phyloP scores from a whole-genome alignment of 345 rosid species.

The Linum trigynum region DNA sequence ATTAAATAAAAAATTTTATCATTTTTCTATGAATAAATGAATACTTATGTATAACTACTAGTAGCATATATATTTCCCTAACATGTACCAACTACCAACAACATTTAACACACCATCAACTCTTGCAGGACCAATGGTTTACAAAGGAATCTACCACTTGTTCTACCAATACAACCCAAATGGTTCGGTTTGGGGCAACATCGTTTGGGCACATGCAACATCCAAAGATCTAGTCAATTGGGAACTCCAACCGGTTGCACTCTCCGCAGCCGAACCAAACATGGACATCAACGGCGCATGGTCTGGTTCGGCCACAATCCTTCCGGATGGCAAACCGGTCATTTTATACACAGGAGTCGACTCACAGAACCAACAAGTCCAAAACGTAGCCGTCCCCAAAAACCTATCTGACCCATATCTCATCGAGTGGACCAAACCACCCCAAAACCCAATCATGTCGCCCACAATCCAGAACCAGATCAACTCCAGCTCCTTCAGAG shows the following conservation, averaged over 20 bases:
- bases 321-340: not conserved
- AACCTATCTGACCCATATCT: conserved; percentile 2
- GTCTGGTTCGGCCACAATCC: conserved; percentile 6
- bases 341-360: conserved; percentile 2
- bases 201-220: conserved; percentile 3
- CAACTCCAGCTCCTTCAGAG: not conserved
- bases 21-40: no score
- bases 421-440: not conserved
- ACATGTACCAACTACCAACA: no score
- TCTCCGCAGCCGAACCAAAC: not conserved
- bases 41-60: not conserved
- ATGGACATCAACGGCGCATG: not conserved
- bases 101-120: no score
- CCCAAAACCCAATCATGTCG: not conserved
- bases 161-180: conserved; percentile 7
- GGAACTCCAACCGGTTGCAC: not conserved
- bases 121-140: not conserved
- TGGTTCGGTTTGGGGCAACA: conserved; percentile 5
- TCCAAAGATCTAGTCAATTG: conserved; percentile 6
- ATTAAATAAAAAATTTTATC: no score
- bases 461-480: not conserved
- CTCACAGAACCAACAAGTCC: not conserved
- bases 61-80: no score
- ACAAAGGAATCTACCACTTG: conserved; percentile 7
- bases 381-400: not conserved